Conservation (phyloP, 257 asterid genomes). For the Dorcoceras hygrometricum region DNA sequence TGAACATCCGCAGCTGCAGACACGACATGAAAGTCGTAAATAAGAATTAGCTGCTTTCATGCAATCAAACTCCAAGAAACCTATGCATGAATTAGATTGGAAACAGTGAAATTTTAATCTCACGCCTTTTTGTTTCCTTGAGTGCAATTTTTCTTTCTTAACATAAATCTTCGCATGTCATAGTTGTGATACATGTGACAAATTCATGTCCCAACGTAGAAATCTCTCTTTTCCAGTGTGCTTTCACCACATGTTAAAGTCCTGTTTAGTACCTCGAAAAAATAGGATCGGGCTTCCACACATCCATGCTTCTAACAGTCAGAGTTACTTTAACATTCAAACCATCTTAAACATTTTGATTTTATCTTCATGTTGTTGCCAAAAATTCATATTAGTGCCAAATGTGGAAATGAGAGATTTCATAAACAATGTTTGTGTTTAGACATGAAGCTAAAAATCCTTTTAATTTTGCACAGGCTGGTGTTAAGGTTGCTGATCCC, state of each 20-base stretch:
- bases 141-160: neutral
- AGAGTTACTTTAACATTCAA: too few relatives aligned
- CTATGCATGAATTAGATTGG: neutral
- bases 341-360: neutral
- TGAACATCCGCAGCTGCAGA: neutral
- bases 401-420: conserved; percentile 12
- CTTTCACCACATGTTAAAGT: neutral
- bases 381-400: neutral
- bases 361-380: neutral
- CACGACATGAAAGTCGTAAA: neutral
- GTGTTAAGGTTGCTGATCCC: conserved; percentile 80
- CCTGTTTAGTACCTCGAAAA: neutral
- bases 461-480: conserved; percentile 55
- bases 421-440: neutral
- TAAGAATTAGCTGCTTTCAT: too few relatives aligned
- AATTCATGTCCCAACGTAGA: neutral
- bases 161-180: neutral
- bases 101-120: neutral
- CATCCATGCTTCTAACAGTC: too few relatives aligned
- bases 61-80: too few relatives aligned
- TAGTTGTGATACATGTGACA: neutral
- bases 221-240: neutral
- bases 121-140: neutral
- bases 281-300: too few relatives aligned
- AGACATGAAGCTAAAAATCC: conserved; percentile 8